Percentiles rank a stretch among this genome's conserved stretches.
Evolutionary conservation across 2,329 filamentous ascomycete species (phyloP).

Genomic region (Byssochlamys sp.): DNA sequence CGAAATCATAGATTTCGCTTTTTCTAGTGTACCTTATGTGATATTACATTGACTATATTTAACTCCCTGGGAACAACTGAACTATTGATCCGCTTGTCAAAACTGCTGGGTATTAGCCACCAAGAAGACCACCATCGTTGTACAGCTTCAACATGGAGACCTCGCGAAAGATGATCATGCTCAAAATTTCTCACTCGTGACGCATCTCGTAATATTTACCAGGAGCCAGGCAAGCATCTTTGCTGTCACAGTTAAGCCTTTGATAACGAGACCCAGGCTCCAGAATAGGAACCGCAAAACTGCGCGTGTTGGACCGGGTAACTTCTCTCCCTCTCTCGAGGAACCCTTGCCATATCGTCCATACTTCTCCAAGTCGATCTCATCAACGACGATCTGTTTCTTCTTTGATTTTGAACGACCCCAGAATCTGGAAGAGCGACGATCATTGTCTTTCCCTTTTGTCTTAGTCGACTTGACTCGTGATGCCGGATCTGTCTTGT

Average conservation of each 20-base stretch:
- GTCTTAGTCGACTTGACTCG: slow-evolving; percentile 17
- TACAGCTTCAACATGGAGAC: no score
- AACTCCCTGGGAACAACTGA: background rate
- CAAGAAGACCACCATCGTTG: background rate
- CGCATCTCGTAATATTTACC: slow-evolving; percentile 28
- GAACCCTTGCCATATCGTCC: slow-evolving; percentile 29
- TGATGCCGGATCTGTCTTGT: slow-evolving; percentile 28
- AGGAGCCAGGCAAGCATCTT: slow-evolving; percentile 35
- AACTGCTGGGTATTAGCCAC: background rate
- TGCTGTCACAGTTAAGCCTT: slow-evolving; percentile 27
- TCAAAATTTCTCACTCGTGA: slow-evolving; percentile 35
- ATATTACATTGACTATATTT: background rate
- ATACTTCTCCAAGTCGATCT: slow-evolving; percentile 39
- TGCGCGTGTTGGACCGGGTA: slow-evolving; percentile 28
- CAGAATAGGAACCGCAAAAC: slow-evolving; percentile 30
- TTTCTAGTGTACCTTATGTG: background rate
- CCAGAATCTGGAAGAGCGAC: slow-evolving; percentile 1
- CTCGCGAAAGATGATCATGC: background rate
- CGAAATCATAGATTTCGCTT: background rate
- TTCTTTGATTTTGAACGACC: slow-evolving; percentile 12
- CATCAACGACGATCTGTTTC: slow-evolving; percentile 28
- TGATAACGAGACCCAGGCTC: slow-evolving; percentile 29
- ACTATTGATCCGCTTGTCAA: background rate
- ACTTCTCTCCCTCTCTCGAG: slow-evolving; percentile 28
- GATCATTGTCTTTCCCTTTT: slow-evolving; percentile 9